Conservation (phyloP, 2,329 filamentous ascomycete genomes). For the Trichoderma sp. region DNA sequence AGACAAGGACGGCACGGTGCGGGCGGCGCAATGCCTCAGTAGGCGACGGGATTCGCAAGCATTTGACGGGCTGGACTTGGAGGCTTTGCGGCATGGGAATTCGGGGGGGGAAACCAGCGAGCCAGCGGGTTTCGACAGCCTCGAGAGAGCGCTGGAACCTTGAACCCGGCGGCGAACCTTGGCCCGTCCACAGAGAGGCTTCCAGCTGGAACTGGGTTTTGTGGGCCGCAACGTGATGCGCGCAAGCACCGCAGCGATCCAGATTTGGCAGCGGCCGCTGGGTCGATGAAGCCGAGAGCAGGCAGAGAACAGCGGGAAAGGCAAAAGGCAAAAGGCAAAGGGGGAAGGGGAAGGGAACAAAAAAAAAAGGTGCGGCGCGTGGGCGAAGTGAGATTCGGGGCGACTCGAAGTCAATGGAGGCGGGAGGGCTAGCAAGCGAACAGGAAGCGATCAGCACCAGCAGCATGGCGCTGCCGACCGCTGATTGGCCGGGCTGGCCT, state of each 20-base stretch:
- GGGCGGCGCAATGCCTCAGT: not conserved
- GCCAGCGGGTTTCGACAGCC: not conserved
- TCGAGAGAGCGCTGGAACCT: not conserved
- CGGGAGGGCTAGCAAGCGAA: slow-evolving; percentile 16
- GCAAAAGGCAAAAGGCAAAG: not conserved
- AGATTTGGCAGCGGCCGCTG: not conserved
- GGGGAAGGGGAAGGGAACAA: not conserved
- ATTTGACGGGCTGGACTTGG: not conserved
- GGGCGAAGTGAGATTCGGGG: slow-evolving; percentile 6
- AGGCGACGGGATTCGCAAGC: not conserved
- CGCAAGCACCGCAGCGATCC: slow-evolving; percentile 1
- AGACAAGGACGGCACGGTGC: not conserved
- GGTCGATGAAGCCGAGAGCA: not conserved
- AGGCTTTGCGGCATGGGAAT: not conserved
- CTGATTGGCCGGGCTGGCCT: slow-evolving; percentile 12
- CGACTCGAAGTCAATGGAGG: slow-evolving; percentile 1
- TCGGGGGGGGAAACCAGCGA: no score
- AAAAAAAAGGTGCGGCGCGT: not conserved
- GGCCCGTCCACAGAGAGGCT: not conserved
- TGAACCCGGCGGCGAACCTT: not conserved
- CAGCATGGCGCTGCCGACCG: slow-evolving; percentile 14
- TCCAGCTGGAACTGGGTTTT: not conserved
- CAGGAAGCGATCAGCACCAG: slow-evolving; percentile 15
- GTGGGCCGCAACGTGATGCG: slow-evolving; percentile 5
- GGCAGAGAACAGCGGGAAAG: not conserved